Evolutionary conservation across 192 early-diverging fungal genomes (phyloP).

Genomic region (Dispira parvispora): DNA sequence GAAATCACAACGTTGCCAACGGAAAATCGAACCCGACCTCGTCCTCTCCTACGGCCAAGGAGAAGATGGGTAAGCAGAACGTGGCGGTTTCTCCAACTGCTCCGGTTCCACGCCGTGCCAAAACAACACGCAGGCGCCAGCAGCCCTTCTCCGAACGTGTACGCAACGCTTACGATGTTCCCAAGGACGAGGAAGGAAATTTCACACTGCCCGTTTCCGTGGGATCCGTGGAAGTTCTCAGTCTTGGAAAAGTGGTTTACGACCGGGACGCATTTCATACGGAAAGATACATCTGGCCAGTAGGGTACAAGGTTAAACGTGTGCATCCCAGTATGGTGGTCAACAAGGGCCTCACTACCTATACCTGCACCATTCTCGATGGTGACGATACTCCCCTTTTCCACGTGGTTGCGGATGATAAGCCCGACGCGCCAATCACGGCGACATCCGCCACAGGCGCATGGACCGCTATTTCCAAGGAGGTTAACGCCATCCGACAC

Average conservation of each 20-base stretch:
- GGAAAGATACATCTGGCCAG: conserved; percentile 84
- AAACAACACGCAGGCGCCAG: too few species aligned
- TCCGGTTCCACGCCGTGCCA: too few species aligned
- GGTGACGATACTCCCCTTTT: conserved; percentile 66
- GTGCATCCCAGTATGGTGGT: conserved; percentile 61
- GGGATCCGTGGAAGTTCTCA: conserved; percentile 56
- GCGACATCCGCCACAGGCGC: conserved; percentile 74
- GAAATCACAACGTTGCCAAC: too few species aligned
- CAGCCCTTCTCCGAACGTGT: too few species aligned
- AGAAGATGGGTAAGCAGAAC: too few species aligned
- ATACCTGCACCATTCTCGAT: conserved; percentile 53
- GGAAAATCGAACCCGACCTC: too few species aligned
- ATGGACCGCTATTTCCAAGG: conserved; percentile 69
- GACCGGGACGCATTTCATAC: conserved; percentile 68
- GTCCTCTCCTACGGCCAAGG: too few species aligned
- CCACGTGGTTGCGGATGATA: conserved; percentile 69
- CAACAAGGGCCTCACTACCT: conserved; percentile 32
- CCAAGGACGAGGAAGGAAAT: conserved; percentile 43
- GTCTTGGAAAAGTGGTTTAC: conserved; percentile 53
- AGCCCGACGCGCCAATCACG: conserved; percentile 40
- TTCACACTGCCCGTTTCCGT: conserved; percentile 60
- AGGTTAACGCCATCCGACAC: conserved; percentile 59
- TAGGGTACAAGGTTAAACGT: conserved; percentile 58
- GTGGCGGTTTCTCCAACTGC: too few species aligned
- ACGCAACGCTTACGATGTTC: too few species aligned